phyloP scores from a whole-genome alignment of 2,329 filamentous ascomycete species.

The Amauroascus verrucosus region DNA sequence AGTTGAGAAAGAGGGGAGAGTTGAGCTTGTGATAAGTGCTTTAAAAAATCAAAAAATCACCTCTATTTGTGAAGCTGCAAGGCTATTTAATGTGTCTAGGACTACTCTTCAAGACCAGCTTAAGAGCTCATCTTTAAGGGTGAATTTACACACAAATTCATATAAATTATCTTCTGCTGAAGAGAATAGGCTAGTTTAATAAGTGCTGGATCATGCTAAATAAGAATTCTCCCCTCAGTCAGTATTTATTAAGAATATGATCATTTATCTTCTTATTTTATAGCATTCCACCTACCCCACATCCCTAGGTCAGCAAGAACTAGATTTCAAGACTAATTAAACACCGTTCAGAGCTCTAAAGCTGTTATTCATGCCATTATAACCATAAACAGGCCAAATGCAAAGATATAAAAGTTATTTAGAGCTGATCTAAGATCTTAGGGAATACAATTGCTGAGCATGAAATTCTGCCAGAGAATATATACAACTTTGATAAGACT shows the following conservation, averaged over 20 bases:
- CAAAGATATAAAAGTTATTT: constrained; percentile 8
- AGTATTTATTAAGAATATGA: neutral
- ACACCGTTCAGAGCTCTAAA: neutral
- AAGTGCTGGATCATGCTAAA: neutral
- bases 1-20: constrained; percentile 7
- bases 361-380: neutral
- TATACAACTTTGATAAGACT: constrained; percentile 6
- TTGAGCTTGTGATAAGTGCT: constrained; percentile 8
- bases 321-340: neutral
- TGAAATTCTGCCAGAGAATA: constrained; percentile 14
- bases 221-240: neutral
- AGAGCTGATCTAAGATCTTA: constrained; percentile 8
- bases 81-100: constrained; percentile 1
- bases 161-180: constrained; percentile 3
- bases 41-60: constrained; percentile 9
- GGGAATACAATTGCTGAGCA: neutral
- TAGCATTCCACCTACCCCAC: neutral
- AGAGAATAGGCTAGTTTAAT: constrained; percentile 7
- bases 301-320: neutral
- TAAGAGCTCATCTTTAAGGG: neutral
- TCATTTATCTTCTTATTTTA: neutral
- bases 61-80: constrained; percentile 11
- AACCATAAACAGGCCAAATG: constrained; percentile 8
- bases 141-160: constrained; percentile 4
- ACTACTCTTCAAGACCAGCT: neutral